phyloP scores from a whole-genome alignment of 139 green algal species.

The Chlorella sorokiniana region DNA sequence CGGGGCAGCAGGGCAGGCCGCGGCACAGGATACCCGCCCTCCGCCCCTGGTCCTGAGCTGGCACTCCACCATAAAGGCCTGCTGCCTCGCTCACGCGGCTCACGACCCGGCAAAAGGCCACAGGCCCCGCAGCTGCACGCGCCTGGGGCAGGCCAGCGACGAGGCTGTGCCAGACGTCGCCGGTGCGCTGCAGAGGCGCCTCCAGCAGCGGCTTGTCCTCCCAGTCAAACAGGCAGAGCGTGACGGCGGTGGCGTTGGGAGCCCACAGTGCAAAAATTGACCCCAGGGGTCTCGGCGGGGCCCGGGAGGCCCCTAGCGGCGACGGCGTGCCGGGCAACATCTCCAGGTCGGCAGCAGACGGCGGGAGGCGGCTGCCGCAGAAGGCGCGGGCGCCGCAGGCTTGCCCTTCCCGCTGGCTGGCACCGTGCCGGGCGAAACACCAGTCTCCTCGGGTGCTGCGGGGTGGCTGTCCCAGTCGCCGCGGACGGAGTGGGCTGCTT shows the following conservation, averaged over 20 bases:
- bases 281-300: slow-evolving; percentile 1
- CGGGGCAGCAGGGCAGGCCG: background rate
- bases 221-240: slow-evolving; percentile 66
- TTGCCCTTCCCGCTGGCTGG: background rate
- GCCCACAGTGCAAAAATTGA: slow-evolving; percentile 90
- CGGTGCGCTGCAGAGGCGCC: slow-evolving; percentile 46
- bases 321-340: slow-evolving; percentile 34
- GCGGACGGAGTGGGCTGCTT: too few species aligned
- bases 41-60: too few species aligned
- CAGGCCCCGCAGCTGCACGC: background rate
- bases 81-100: too few species aligned
- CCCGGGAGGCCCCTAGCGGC: slow-evolving; percentile 76
- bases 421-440: too few species aligned
- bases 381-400: background rate
- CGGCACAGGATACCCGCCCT: too few species aligned
- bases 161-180: slow-evolving; percentile 78
- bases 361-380: background rate
- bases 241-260: slow-evolving; percentile 64
- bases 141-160: slow-evolving; percentile 65
- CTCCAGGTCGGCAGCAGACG: background rate
- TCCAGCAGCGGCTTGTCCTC: slow-evolving; percentile 50
- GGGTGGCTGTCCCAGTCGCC: too few species aligned
- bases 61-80: too few species aligned
- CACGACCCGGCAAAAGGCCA: too few species aligned
- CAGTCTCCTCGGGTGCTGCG: too few species aligned